phyloP scores from a whole-genome alignment of 1,139 yeast species.

The Nadsonia starkeyi-henricii region DNA sequence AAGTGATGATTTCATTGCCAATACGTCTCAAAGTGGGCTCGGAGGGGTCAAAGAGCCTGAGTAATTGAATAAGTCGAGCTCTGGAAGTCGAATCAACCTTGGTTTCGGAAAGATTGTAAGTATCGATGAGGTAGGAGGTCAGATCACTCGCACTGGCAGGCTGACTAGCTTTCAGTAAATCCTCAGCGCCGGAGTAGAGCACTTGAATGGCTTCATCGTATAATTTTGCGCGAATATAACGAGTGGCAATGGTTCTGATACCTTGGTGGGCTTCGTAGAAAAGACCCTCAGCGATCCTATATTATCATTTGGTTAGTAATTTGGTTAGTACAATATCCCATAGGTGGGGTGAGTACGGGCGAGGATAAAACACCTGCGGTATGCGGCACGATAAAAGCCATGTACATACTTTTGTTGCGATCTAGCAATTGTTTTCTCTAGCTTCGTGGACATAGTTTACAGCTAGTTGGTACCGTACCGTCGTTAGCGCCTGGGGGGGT shows the following conservation, averaged over 20 bases:
- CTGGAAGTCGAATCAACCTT: slow-evolving; percentile 23
- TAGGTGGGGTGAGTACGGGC: too few species aligned
- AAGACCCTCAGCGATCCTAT: slow-evolving; percentile 56
- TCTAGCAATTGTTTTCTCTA: slow-evolving; percentile 20
- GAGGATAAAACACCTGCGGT: too few species aligned
- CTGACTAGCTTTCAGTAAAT: slow-evolving; percentile 54
- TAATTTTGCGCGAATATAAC: slow-evolving; percentile 60
- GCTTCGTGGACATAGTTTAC: slow-evolving; percentile 13
- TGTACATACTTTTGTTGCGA: slow-evolving; percentile 19
- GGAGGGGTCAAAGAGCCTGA: slow-evolving; percentile 38
- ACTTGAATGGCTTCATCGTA: slow-evolving; percentile 60
- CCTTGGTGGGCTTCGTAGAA: slow-evolving; percentile 95
- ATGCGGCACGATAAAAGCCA: too few species aligned
- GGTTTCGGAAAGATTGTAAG: slow-evolving; percentile 39
- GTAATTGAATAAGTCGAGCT: slow-evolving; percentile 28
- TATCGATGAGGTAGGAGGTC: slow-evolving; percentile 56
- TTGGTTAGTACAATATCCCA: too few species aligned
- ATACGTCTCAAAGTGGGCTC: slow-evolving; percentile 61
- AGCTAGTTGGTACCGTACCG: not conserved
- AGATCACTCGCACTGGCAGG: slow-evolving; percentile 74
- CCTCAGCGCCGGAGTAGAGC: slow-evolving; percentile 54
- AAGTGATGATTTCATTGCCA: slow-evolving; percentile 45
- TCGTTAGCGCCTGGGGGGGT: too few species aligned
- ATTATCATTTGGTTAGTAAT: too few species aligned
- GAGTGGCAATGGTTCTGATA: slow-evolving; percentile 69